phyloP scores from a whole-genome alignment of 768 basidiomycete genomes.

The Trametes meyenii region DNA sequence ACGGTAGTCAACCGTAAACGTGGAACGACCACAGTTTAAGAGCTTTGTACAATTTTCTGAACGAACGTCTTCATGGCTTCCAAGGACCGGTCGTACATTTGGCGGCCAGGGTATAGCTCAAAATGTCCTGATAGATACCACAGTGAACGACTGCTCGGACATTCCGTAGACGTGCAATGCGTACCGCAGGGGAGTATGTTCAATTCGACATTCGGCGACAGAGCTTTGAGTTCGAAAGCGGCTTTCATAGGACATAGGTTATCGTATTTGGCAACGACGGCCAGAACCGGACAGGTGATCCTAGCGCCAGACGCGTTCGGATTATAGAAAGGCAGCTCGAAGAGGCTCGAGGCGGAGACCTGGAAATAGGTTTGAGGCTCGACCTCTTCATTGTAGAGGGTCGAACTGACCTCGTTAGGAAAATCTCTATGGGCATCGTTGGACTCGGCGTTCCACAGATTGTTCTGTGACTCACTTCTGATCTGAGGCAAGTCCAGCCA shows the following conservation, averaged over 20 bases:
- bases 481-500: constrained; percentile 11
- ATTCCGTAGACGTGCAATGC: neutral
- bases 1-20: neutral
- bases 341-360: constrained; percentile 20
- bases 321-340: constrained; percentile 18
- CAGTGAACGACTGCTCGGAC: neutral
- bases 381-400: neutral
- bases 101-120: constrained; percentile 13
- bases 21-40: neutral
- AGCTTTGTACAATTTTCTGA: neutral
- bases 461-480: neutral
- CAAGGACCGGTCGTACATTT: neutral
- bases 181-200: constrained; percentile 5
- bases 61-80: constrained; percentile 12
- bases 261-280: constrained; percentile 14
- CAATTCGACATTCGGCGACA: constrained; percentile 6
- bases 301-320: constrained; percentile 7
- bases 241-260: constrained; percentile 8
- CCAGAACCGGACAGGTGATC: constrained; percentile 18
- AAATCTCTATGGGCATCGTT: constrained; percentile 4
- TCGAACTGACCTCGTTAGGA: constrained; percentile 16
- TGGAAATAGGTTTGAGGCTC: neutral
- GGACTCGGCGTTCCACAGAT: neutral
- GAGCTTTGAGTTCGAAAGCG: neutral
- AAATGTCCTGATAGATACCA: constrained; percentile 12